Base-by-base conservation (phyloP, 208 protist species). In the Crithidia thermophila region DNA sequence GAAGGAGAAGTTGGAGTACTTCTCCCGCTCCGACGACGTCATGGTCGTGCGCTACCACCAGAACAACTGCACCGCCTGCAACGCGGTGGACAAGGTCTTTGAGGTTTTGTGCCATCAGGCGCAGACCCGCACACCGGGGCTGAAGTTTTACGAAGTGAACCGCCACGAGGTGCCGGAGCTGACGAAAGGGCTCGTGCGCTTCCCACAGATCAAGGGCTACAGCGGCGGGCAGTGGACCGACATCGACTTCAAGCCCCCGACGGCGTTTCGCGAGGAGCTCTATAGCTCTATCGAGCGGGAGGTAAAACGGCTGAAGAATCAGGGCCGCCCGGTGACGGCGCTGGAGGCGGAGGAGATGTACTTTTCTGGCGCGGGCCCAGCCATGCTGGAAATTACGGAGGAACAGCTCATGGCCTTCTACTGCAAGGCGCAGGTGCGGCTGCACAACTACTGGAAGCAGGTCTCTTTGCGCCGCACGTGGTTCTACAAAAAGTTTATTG, bases 381-480 rank as follows among this genome's bases (percentile, higher is more conserved):
- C 89, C 1, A 94, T 94, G 83, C 31, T 85, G 46, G 53, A 90
- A 65, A 81, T 92, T 23, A 75, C 85, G n/a, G 81, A 92, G 64
- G 84, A 92, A 66, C 90, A 85, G 30, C 57, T 94, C 1, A 62
- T 82, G 42, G 37, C 47, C 1, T 94, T 87, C 67, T 94, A 94
- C 65, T 64, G 59, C 49, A 86, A 88, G 70, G 72, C 89, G 53
- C 86, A 92, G 71, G 86, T 84, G 37, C 80, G 84, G 39, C 72
- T 94, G 67, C 89, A 94, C 60, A 92, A 94, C 66, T 94, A 94
- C 59, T 94, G 89, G 86, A 90, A 88, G 71, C 89, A 94, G 70
- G 62, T 94, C 6, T 85, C 86, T 4, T 66, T 90, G 43, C 85
- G 89, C 3, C 81, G 89, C 2, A 67, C 84, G 53, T 94, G 89